Evolutionary conservation across 2,329 filamentous ascomycete species (phyloP).

Genomic region (Ophiocordyceps polyrhachis-furcata): DNA sequence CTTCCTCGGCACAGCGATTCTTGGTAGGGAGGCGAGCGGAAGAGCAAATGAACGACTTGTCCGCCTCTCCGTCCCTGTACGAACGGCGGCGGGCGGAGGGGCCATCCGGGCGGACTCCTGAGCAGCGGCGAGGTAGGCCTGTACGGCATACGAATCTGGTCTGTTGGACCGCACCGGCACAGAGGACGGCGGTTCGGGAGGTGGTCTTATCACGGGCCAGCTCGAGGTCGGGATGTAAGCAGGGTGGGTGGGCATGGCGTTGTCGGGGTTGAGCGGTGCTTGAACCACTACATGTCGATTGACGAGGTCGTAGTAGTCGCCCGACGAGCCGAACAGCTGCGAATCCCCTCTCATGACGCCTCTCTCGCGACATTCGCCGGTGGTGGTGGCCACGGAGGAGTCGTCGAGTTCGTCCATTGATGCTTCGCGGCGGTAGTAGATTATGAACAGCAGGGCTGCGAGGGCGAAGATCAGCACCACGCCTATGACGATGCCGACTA

Average conservation of each 20-base stretch:
- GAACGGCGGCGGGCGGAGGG: background rate
- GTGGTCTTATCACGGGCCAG: background rate
- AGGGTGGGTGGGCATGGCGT: conserved; percentile 25
- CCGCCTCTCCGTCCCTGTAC: background rate
- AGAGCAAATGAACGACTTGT: conserved; percentile 14
- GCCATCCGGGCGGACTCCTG: conserved; percentile 8
- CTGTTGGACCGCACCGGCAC: conserved; percentile 6
- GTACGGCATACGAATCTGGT: conserved; percentile 16
- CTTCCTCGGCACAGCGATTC: conserved; percentile 21
- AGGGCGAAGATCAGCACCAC: conserved; percentile 23
- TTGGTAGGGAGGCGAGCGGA: conserved; percentile 17
- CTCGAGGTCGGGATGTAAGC: conserved; percentile 17
- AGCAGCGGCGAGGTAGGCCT: conserved; percentile 17
- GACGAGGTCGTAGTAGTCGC: conserved; percentile 20
- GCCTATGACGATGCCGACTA: conserved; percentile 33
- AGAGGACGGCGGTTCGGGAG: conserved; percentile 2
- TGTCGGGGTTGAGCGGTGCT: conserved; percentile 1
- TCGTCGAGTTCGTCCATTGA: conserved; percentile 7
- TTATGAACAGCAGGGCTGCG: conserved; percentile 22
- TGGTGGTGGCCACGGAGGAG: background rate
- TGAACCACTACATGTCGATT: background rate
- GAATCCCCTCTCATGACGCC: conserved; percentile 2
- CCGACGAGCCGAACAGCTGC: conserved; percentile 10
- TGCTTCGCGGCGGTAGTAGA: conserved; percentile 28
- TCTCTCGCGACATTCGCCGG: conserved; percentile 3